A percentile compares a stretch with the other conserved stretches of the same genome.
phyloP scores from a whole-genome alignment of 768 basidiomycete genomes.

The Kwoniella botswanensis region DNA sequence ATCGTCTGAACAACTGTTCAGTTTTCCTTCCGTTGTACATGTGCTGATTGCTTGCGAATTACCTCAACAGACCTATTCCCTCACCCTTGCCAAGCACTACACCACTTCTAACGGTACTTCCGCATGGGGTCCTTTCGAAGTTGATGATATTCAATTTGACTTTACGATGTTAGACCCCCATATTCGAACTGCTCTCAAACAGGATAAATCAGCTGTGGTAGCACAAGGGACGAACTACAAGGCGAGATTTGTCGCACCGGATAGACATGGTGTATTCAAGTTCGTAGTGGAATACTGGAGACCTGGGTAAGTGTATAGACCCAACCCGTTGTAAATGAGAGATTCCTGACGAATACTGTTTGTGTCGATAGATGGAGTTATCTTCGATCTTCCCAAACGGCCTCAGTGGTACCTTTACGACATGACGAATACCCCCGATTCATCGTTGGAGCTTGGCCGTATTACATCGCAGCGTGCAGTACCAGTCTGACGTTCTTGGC shows the following conservation, averaged over 20 bases:
- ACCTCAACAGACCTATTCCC: constrained; percentile 69
- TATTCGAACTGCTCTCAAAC: constrained; percentile 78
- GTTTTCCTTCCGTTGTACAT: too few relatives aligned
- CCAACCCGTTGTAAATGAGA: too few relatives aligned
- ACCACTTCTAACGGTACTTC: constrained; percentile 54
- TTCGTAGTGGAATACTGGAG: constrained; percentile 90
- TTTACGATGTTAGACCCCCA: constrained; percentile 99
- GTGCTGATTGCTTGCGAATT: neutral
- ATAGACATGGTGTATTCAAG: constrained; percentile 98
- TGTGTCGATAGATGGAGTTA: constrained; percentile 67
- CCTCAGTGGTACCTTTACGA: constrained; percentile 86
- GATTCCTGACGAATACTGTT: neutral
- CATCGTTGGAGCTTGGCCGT: constrained; percentile 94
- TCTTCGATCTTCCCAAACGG: constrained; percentile 73
- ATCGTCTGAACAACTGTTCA: too few relatives aligned
- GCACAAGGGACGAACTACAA: constrained; percentile 63
- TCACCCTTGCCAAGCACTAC: constrained; percentile 74
- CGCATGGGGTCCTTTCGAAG: constrained; percentile 72
- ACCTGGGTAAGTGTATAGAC: constrained; percentile 68
- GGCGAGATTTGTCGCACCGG: constrained; percentile 85
- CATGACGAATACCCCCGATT: constrained; percentile 97
- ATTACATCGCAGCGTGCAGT: constrained; percentile 88
- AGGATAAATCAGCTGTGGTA: constrained; percentile 35
- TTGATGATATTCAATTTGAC: constrained; percentile 85
- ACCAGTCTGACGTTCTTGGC: constrained; percentile 82